Evolutionary conservation across 371 early-diverging fungal genomes (phyloP).

Genomic region (Apophysomyces ossiformis): DNA sequence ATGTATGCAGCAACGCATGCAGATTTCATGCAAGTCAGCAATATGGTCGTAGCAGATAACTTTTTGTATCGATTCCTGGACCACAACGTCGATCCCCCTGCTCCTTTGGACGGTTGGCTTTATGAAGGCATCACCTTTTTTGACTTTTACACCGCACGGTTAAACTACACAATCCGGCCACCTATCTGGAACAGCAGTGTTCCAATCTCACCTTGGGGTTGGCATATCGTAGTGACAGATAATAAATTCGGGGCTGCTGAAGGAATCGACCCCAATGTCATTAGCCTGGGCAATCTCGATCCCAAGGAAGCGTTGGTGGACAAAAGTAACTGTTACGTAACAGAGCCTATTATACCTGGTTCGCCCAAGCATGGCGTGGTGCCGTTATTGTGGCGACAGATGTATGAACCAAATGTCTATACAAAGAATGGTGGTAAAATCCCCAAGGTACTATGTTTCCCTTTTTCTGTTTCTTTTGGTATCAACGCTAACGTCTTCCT

Average conservation of each 20-base stretch:
- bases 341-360: constrained; percentile 30
- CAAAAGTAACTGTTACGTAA: constrained; percentile 45
- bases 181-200: constrained; percentile 47
- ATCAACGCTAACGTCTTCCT: neutral
- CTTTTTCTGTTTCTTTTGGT: neutral
- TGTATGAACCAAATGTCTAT: constrained; percentile 23
- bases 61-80: constrained; percentile 44
- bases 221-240: constrained; percentile 33
- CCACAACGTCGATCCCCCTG: constrained; percentile 21
- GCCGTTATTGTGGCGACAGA: constrained; percentile 41
- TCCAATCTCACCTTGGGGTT: constrained; percentile 43
- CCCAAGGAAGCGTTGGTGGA: constrained; percentile 30
- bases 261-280: constrained; percentile 43
- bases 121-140: constrained; percentile 51
- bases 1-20: constrained; percentile 47
- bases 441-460: constrained; percentile 29
- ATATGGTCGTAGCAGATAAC: constrained; percentile 45
- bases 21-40: constrained; percentile 43
- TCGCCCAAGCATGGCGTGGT: constrained; percentile 15
- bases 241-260: constrained; percentile 44
- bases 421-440: constrained; percentile 33
- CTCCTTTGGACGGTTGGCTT: constrained; percentile 40
- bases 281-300: constrained; percentile 47
- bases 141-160: constrained; percentile 50
- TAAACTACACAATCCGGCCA: constrained; percentile 40